Evolutionary conservation across 495 filamentous ascomycete species (phyloP), one percentile per base, ranked within the genome.

Genomic region (Talaromyces ruber): DNA sequence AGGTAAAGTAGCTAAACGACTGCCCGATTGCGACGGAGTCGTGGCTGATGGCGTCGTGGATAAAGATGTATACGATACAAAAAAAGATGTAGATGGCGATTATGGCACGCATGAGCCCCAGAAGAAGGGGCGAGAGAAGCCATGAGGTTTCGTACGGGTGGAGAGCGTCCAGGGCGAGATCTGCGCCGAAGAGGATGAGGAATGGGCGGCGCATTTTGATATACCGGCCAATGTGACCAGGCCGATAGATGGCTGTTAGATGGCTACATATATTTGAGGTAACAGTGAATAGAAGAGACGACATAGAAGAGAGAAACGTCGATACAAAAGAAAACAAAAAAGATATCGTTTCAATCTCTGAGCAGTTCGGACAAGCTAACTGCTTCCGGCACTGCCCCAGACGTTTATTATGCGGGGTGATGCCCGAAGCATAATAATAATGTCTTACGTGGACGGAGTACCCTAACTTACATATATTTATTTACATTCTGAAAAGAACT

Each of bases 1-100:
- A 81, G 47, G 91, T 95, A 78, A 95, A 95, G 81, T 82, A 95
- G 64, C 84, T 87, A 79, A 93, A 94, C 55, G 75, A 75, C 47
- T 76, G 70, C 28, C 74, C 74, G 47, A 81, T 72, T 12, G 66
- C 67, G 26, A 69, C 57, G 74, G 75, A 74, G 34, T 73, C 62
- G 51, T 70, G 63, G 61, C 82, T 76, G 22, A 77, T 72, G 25
- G 75, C 76, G 55, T 84, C 64, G 7, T 84, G 82, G n/a, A 74
- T 71, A 78, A 95, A 89, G 64, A 82, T 79, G 73, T 93, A 95
- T 63, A 91, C 24, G 25, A 65, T 11, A 6, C 84, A 82, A n/a
- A 74, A 71, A 78, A 95, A 53, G 69, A 78, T 65, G 65, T 56
- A 18, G 74, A 77, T 60, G 71, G 68, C 16, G 68, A 72, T 58